Evolutionary conservation across 2,329 filamentous ascomycete species (phyloP).

Genomic region (Magnaporthiopsis incrustans): DNA sequence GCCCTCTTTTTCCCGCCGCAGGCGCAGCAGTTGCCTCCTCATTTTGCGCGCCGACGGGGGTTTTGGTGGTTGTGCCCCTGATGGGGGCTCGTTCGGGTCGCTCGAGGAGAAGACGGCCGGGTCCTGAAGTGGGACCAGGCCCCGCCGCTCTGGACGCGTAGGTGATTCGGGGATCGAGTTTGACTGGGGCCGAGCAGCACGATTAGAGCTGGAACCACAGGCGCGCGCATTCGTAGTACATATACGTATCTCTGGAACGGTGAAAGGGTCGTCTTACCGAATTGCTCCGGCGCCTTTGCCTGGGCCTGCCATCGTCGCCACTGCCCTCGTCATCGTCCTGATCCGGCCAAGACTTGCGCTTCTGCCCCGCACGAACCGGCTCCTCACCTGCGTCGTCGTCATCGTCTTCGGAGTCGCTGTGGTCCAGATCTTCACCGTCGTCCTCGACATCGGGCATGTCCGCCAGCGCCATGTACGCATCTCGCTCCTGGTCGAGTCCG

Average conservation of each 20-base stretch:
- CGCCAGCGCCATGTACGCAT: conserved; percentile 76
- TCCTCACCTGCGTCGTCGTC: conserved; percentile 32
- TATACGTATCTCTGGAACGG: no score
- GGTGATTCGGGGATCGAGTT: conserved; percentile 60
- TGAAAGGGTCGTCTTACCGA: conserved; percentile 52
- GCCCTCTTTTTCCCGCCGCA: conserved; percentile 69
- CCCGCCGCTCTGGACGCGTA: conserved; percentile 49
- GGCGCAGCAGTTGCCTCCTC: conserved; percentile 62
- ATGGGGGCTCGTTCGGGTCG: conserved; percentile 44
- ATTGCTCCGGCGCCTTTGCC: conserved; percentile 78
- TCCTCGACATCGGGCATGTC: conserved; percentile 89
- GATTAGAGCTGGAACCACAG: not conserved
- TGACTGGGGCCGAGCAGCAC: conserved; percentile 33
- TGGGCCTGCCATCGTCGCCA: conserved; percentile 67
- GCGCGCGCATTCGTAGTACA: not conserved
- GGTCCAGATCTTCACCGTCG: conserved; percentile 54
- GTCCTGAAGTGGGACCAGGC: conserved; percentile 48
- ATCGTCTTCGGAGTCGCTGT: conserved; percentile 50
- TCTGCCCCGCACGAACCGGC: conserved; percentile 44
- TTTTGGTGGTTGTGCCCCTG: conserved; percentile 49
- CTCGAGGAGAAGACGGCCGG: conserved; percentile 38
- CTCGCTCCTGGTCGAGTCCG: conserved; percentile 63
- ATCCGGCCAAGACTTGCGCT: conserved; percentile 74
- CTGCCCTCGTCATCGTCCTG: conserved; percentile 61
- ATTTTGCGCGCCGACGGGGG: conserved; percentile 64